Conservation (phyloP, 1,284 basidiomycete species). For the Neolentinus lepideus region DNA sequence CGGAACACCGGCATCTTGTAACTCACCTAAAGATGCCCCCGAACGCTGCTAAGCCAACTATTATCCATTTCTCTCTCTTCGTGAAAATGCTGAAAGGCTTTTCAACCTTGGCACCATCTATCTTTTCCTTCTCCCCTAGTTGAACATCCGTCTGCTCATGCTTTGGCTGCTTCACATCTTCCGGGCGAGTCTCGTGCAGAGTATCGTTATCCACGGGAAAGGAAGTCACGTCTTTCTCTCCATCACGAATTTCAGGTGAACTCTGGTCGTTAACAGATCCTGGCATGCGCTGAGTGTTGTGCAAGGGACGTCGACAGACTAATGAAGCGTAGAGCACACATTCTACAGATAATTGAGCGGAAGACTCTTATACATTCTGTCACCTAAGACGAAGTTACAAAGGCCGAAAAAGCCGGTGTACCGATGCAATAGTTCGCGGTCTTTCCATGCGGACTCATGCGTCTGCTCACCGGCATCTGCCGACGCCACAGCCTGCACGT, state of each 20-base stretch:
- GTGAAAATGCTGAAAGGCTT: conserved; percentile 49
- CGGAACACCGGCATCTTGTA: background rate
- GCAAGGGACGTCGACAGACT: background rate
- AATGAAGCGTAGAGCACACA: no score
- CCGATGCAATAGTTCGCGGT: no score
- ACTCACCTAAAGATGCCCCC: conserved; percentile 57
- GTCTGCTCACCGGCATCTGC: no score
- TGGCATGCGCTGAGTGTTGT: background rate
- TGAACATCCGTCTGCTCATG: background rate
- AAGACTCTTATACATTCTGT: background rate
- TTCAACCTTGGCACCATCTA: conserved; percentile 2
- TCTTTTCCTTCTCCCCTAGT: background rate
- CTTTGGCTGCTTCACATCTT: background rate
- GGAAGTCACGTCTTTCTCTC: background rate
- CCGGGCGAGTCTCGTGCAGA: background rate
- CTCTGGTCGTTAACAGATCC: background rate
- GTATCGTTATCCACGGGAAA: background rate
- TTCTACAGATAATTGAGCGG: no score
- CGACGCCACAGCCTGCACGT: no score
- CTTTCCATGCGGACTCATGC: no score
- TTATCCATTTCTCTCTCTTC: conserved; percentile 55
- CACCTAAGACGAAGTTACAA: background rate
- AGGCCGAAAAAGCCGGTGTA: background rate
- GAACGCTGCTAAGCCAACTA: conserved; percentile 49
- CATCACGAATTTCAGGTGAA: background rate